Conservation (phyloP, 192 early-diverging fungal species). For the Umbelopsis sp. region DNA sequence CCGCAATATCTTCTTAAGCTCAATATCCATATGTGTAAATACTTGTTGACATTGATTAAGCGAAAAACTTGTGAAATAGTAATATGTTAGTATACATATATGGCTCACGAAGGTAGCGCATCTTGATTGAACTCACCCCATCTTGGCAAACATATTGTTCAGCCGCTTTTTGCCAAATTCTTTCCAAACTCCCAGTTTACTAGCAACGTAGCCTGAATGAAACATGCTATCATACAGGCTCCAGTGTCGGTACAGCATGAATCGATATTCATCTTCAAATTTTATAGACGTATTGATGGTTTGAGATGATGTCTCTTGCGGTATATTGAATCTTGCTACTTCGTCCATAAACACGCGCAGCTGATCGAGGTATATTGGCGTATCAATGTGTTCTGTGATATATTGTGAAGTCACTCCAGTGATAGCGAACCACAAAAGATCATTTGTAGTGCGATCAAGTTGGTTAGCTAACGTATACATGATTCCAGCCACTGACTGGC, state of each 20-base stretch:
- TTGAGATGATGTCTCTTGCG: constrained; percentile 7
- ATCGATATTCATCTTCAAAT: constrained; percentile 77
- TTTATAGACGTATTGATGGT: constrained; percentile 59
- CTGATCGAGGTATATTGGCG: constrained; percentile 63
- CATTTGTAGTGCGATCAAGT: constrained; percentile 67
- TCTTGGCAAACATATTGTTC: constrained; percentile 84
- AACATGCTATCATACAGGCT: constrained; percentile 86
- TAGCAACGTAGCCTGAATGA: constrained; percentile 85
- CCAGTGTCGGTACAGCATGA: constrained; percentile 93
- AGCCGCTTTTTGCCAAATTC: constrained; percentile 78
- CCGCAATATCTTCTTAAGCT: constrained; percentile 72
- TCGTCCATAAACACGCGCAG: constrained; percentile 71
- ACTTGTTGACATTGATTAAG: constrained; percentile 75
- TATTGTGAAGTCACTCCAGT: constrained; percentile 82
- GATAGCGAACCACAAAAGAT: constrained; percentile 84
- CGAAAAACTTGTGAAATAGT: constrained; percentile 65
- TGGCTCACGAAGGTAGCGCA: neutral
- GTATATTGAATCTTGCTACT: constrained; percentile 59
- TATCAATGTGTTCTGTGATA: constrained; percentile 71
- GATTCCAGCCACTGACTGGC: constrained; percentile 72
- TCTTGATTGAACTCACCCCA: constrained; percentile 64
- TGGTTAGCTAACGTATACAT: constrained; percentile 76
- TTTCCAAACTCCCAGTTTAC: constrained; percentile 88
- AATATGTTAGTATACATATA: neutral
- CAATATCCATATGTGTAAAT: constrained; percentile 75